These are phyloP conservation scores for Amanita molliuscula DNA, from an alignment of 768 basidiomycete genomes.

Conservation along the genomic window DNA sequence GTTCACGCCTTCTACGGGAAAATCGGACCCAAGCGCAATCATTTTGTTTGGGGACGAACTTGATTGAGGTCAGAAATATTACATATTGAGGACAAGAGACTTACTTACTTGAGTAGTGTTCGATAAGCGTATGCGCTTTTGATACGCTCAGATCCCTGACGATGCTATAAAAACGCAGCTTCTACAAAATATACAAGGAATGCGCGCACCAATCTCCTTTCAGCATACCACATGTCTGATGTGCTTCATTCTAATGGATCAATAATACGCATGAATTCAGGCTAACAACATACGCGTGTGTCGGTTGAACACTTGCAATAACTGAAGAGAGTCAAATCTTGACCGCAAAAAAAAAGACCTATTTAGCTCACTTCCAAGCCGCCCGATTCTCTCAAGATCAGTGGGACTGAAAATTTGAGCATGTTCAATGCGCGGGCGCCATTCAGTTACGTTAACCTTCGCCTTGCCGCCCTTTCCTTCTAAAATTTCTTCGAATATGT, in stretches of 20 bases:
- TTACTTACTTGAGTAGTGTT: slow-evolving; percentile 51
- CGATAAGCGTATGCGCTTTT: slow-evolving; percentile 88
- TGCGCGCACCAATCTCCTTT: slow-evolving; percentile 53
- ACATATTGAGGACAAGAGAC: background rate
- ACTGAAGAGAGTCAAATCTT: slow-evolving; percentile 34
- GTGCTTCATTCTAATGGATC: slow-evolving; percentile 33
- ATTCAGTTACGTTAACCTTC: slow-evolving; percentile 27
- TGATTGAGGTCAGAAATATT: background rate
- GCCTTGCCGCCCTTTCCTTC: slow-evolving; percentile 13
- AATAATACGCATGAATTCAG: background rate
- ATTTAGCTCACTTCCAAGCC: slow-evolving; percentile 52
- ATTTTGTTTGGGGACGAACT: slow-evolving; percentile 33
- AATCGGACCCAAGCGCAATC: slow-evolving; percentile 85
- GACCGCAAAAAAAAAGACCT: background rate
- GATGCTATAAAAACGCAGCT: background rate
- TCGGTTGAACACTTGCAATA: slow-evolving; percentile 87
- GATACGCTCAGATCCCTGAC: slow-evolving; percentile 64
- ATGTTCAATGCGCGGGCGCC: slow-evolving; percentile 84
- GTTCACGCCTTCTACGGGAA: slow-evolving; percentile 87
- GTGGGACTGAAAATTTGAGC: slow-evolving; percentile 73
- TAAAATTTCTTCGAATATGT: slow-evolving; percentile 69
- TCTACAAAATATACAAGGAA: background rate
- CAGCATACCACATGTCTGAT: slow-evolving; percentile 91
- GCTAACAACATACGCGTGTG: slow-evolving; percentile 57
- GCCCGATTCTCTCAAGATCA: slow-evolving; percentile 62